These are phyloP conservation scores for Yarrowia sp. DNA, from an alignment of 805 yeast genomes.

Conservation along the genomic window DNA sequence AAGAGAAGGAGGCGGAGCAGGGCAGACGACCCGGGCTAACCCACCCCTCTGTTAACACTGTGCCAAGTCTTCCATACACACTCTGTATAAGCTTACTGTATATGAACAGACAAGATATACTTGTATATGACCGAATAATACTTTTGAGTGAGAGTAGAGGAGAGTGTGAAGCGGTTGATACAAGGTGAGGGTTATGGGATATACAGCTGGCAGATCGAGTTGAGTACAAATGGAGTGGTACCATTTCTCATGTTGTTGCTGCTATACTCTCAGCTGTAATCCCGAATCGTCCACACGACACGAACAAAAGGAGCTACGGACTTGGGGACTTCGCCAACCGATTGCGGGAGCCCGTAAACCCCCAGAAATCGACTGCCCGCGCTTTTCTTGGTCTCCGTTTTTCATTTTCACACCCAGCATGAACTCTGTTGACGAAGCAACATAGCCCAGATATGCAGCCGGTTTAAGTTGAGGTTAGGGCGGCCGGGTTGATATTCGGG, in stretches of 20 bases:
- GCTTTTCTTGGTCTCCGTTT: background rate
- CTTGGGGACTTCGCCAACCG: background rate
- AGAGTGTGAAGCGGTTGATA: background rate
- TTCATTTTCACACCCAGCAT: background rate
- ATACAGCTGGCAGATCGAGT: no score
- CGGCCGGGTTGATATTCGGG: background rate
- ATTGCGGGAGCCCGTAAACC: background rate
- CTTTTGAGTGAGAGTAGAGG: background rate
- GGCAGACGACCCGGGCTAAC: no score
- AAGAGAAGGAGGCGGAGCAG: background rate
- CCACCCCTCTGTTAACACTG: no score
- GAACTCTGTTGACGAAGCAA: background rate
- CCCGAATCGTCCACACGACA: no score
- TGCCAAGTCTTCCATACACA: slow-evolving; percentile 16
- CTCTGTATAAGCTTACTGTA: slow-evolving; percentile 2
- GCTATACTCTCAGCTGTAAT: no score
- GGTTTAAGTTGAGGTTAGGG: slow-evolving; percentile 2
- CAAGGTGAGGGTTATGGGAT: no score
- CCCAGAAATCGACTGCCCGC: background rate
- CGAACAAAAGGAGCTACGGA: background rate
- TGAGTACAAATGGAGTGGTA: no score
- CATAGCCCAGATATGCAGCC: slow-evolving; percentile 7
- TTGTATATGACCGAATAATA: background rate
- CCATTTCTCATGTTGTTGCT: no score
- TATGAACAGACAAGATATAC: background rate